Percentiles rank a stretch among this genome's conserved stretches.
Conservation (phyloP, 73 alveolate genomes). For the Paramecium octaurelia region DNA sequence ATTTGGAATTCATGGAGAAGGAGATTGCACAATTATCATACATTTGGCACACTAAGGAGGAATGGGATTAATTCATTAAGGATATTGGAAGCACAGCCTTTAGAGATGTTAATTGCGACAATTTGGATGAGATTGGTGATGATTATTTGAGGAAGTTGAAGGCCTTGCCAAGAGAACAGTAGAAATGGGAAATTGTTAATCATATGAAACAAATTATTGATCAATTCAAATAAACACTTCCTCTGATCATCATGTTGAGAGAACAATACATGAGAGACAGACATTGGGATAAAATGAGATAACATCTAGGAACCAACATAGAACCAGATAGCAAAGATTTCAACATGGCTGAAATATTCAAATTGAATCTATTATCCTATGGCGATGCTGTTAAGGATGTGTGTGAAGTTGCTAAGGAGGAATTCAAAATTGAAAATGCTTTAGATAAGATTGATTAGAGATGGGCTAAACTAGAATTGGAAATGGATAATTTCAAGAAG, state of each 20-base stretch:
- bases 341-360: slow-evolving; percentile 80
- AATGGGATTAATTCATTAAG: slow-evolving; percentile 92
- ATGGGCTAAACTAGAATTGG: slow-evolving; percentile 68
- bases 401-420: slow-evolving; percentile 90
- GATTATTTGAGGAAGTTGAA: slow-evolving; percentile 73
- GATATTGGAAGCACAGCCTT: slow-evolving; percentile 79
- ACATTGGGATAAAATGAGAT: slow-evolving; percentile 97
- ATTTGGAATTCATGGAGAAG: slow-evolving; percentile 59
- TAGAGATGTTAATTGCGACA: slow-evolving; percentile 79
- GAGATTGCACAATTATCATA: slow-evolving; percentile 74
- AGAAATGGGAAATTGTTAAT: slow-evolving; percentile 85
- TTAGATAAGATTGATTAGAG: slow-evolving; percentile 76
- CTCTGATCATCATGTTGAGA: slow-evolving; percentile 93
- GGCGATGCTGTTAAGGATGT: slow-evolving; percentile 55
- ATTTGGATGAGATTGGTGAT: slow-evolving; percentile 82
- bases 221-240: slow-evolving; percentile 85
- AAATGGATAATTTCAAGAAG: slow-evolving; percentile 67
- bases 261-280: slow-evolving; percentile 98
- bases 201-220: slow-evolving; percentile 71
- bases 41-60: slow-evolving; percentile 87
- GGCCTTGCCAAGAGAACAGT: slow-evolving; percentile 70
- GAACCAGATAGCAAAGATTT: slow-evolving; percentile 77
- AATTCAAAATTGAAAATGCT: slow-evolving; percentile 86
- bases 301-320: slow-evolving; percentile 85
- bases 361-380: slow-evolving; percentile 57